A percentile compares a stretch with the other conserved stretches of the same genome.
Evolutionary conservation across 2,329 filamentous ascomycete genomes (phyloP).

Genomic region (Akanthomyces lecanii): DNA sequence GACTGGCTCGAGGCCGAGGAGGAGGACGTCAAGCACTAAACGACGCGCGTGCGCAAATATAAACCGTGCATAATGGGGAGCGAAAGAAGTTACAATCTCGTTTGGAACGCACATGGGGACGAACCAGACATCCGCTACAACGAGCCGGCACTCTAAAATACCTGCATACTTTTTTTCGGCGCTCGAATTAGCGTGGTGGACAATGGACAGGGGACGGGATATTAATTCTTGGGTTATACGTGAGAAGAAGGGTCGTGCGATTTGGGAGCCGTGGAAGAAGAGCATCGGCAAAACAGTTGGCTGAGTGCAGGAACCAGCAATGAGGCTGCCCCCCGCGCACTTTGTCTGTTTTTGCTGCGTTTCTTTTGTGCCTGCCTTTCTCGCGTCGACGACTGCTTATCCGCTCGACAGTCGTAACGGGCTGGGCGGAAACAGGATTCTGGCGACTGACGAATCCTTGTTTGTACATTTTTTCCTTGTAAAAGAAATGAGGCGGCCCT

Average conservation of each 20-base stretch:
- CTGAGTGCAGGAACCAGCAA: not conserved
- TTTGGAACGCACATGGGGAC: conserved; percentile 14
- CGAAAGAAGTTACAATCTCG: not conserved
- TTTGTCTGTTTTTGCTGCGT: not conserved
- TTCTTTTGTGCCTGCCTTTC: not conserved
- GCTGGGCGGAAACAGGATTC: conserved; percentile 12
- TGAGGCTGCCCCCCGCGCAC: too few species aligned
- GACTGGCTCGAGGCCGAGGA: conserved; percentile 84
- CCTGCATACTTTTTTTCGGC: conserved; percentile 7
- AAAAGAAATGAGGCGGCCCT: conserved; percentile 15
- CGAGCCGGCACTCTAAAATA: not conserved
- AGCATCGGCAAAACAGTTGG: not conserved
- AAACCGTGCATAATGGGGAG: conserved; percentile 1
- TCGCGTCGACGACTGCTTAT: not conserved
- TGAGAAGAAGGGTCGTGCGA: conserved; percentile 3
- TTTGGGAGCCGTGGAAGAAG: not conserved
- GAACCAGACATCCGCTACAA: conserved; percentile 19
- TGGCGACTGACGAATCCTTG: conserved; percentile 9
- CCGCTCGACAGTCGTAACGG: conserved; percentile 5
- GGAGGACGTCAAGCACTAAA: conserved; percentile 54
- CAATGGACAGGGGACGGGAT: conserved; percentile 13
- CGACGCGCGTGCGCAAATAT: not conserved
- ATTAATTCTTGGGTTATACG: conserved; percentile 16
- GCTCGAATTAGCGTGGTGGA: conserved; percentile 16
- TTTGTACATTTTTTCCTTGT: conserved; percentile 20